Percentiles rank a stretch among this genome's conserved stretches.
Evolutionary conservation across 345 rosid genomes (phyloP).

Genomic region (Ailanthus altissimus): DNA sequence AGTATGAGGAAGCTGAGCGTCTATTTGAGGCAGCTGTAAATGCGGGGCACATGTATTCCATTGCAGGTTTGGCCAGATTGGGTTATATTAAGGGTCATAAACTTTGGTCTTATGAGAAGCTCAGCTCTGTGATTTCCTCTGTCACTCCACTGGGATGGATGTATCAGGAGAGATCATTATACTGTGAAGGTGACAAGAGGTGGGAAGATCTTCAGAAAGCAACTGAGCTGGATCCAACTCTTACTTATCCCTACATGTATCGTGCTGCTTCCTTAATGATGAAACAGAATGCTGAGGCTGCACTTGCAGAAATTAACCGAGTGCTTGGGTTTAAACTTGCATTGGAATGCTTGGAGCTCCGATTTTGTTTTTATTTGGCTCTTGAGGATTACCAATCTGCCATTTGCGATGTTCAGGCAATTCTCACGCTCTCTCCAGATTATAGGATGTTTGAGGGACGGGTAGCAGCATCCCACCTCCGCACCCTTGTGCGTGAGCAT

Average conservation of each 20-base stretch:
- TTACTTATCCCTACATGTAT: slow-evolving; percentile 94
- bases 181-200: slow-evolving; percentile 74
- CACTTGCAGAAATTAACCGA: slow-evolving; percentile 82
- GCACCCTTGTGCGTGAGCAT: slow-evolving; percentile 90
- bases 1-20: slow-evolving; percentile 72
- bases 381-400: slow-evolving; percentile 87
- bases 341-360: slow-evolving; percentile 90
- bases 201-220: slow-evolving; percentile 89
- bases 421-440: slow-evolving; percentile 81
- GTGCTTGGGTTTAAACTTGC: slow-evolving; percentile 93
- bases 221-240: slow-evolving; percentile 84
- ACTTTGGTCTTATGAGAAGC: slow-evolving; percentile 71
- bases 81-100: slow-evolving; percentile 62
- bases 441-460: slow-evolving; percentile 94
- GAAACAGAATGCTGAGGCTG: slow-evolving; percentile 71
- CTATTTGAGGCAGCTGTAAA: slow-evolving; percentile 67
- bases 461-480: slow-evolving; percentile 83
- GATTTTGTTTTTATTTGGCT: slow-evolving; percentile 90
- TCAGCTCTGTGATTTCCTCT: slow-evolving; percentile 76
- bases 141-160: slow-evolving; percentile 79
- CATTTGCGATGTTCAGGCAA: slow-evolving; percentile 90
- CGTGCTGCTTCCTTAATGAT: slow-evolving; percentile 84
- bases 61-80: slow-evolving; percentile 84
- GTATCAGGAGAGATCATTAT: slow-evolving; percentile 94
- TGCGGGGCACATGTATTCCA: slow-evolving; percentile 78